A percentile compares a stretch with the other conserved stretches of the same genome.
Conservation (phyloP, 495 filamentous ascomycete species). For the Xylaria curta region DNA sequence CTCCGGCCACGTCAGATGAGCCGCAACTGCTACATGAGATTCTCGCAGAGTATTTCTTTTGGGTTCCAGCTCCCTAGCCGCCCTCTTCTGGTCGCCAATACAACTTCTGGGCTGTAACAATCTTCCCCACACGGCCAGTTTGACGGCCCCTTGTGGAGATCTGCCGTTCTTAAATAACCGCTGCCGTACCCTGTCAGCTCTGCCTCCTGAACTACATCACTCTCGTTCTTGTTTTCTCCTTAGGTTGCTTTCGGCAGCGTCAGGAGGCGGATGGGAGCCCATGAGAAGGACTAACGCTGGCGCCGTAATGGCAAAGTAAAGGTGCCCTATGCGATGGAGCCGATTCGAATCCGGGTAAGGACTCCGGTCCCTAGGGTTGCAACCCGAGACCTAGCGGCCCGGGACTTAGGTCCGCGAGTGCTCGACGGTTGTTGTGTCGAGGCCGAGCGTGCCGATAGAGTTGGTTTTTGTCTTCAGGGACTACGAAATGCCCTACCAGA, state of each 20-base stretch:
- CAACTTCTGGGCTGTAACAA: not conserved
- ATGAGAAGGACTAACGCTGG: not conserved
- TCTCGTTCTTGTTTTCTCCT: not conserved
- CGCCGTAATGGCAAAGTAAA: constrained; percentile 10
- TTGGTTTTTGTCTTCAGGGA: constrained; percentile 48
- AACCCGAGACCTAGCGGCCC: constrained; percentile 22
- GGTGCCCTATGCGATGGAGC: constrained; percentile 12
- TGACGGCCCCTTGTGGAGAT: constrained; percentile 28
- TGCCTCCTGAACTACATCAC: not conserved
- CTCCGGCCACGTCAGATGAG: constrained; percentile 43
- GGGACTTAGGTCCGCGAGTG: constrained; percentile 40
- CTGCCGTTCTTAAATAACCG: constrained; percentile 18
- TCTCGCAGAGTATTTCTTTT: constrained; percentile 15
- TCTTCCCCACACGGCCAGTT: constrained; percentile 32
- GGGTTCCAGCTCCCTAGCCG: constrained; percentile 9
- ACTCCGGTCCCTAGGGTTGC: constrained; percentile 6
- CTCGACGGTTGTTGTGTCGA: constrained; percentile 54
- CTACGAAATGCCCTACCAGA: constrained; percentile 48
- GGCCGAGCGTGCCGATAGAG: constrained; percentile 51
- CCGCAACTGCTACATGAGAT: constrained; percentile 12
- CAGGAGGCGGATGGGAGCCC: not conserved
- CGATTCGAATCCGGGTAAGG: constrained; percentile 20
- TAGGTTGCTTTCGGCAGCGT: not conserved
- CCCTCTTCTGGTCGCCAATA: constrained; percentile 22
- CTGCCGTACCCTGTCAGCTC: not conserved